Conservation (phyloP, 768 basidiomycete genomes). For the Mrakia blollopis region DNA sequence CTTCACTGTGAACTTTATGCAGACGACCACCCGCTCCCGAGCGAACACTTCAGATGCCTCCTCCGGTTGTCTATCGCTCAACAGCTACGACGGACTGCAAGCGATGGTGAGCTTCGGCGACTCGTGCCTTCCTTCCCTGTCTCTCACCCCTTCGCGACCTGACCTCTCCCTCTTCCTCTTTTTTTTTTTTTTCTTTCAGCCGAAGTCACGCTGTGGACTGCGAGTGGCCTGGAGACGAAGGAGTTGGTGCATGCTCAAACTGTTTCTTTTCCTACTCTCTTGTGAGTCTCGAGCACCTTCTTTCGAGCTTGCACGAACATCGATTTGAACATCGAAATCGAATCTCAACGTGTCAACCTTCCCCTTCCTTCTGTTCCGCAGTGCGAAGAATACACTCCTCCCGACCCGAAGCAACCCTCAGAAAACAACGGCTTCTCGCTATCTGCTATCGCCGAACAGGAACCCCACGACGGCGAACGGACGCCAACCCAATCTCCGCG, state of each 20-base stretch:
- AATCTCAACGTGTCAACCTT: neutral
- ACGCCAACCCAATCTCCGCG: constrained; percentile 1
- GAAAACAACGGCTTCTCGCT: neutral
- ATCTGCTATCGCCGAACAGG: neutral
- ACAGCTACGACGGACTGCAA: constrained; percentile 2
- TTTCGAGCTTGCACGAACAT: neutral
- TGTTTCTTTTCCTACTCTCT: constrained; percentile 24
- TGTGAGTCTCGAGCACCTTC: neutral
- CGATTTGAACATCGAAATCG: no score
- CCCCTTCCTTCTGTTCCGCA: neutral
- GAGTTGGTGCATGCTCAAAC: constrained; percentile 14
- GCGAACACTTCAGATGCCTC: constrained; percentile 1
- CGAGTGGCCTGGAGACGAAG: constrained; percentile 14
- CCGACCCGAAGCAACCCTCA: neutral
- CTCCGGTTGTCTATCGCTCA: neutral
- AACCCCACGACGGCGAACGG: constrained; percentile 1
- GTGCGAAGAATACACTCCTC: neutral
- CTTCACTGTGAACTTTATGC: neutral
- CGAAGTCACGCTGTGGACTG: no score
- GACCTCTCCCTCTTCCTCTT: neutral
- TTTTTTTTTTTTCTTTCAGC: neutral
- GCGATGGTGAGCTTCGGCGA: neutral
- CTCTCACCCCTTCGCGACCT: neutral
- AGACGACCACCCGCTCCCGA: neutral
- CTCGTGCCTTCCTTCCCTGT: neutral